Evolutionary conservation across 148 eudicot genomes (phyloP).

Genomic region (Linanthus parryae): DNA sequence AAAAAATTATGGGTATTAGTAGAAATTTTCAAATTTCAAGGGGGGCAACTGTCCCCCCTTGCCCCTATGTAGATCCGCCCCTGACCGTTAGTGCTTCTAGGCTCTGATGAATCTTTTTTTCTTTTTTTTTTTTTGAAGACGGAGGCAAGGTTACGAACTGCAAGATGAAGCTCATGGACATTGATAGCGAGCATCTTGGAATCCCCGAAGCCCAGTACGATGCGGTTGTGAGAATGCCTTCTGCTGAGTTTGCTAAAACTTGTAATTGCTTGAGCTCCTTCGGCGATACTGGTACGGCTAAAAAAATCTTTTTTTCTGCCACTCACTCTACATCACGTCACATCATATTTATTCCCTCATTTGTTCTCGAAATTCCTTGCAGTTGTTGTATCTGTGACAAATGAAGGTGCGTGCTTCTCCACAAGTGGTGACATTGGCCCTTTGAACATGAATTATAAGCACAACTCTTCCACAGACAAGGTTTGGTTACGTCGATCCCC

Average conservation of each 20-base stretch:
- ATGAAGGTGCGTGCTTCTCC: slow-evolving; percentile 75
- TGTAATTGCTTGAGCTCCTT: slow-evolving; percentile 74
- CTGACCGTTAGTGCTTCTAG: too few species aligned
- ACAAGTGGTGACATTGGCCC: slow-evolving; percentile 71
- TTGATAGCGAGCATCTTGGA: too few species aligned
- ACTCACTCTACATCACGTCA: not conserved
- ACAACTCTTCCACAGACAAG: slow-evolving; percentile 76
- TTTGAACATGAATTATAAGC: slow-evolving; percentile 61
- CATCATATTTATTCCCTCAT: not conserved
- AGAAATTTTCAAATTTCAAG: too few species aligned
- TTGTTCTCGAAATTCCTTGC: slow-evolving; percentile 10
- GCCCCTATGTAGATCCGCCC: too few species aligned
- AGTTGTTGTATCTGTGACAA: slow-evolving; percentile 79
- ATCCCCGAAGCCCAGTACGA: slow-evolving; percentile 82
- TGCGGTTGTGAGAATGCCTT: slow-evolving; percentile 85
- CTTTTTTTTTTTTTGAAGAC: not conserved
- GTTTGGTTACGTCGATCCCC: too few species aligned
- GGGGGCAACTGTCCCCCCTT: too few species aligned
- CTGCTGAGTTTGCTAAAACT: too few species aligned
- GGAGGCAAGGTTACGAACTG: slow-evolving; percentile 65
- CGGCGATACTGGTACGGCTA: slow-evolving; percentile 68
- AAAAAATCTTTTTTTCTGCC: not conserved
- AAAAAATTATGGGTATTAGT: too few species aligned
- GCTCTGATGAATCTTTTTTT: too few species aligned
- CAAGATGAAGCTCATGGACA: too few species aligned